Base-by-base conservation (phyloP, 768 basidiomycete species). In the Mycena rosella region DNA sequence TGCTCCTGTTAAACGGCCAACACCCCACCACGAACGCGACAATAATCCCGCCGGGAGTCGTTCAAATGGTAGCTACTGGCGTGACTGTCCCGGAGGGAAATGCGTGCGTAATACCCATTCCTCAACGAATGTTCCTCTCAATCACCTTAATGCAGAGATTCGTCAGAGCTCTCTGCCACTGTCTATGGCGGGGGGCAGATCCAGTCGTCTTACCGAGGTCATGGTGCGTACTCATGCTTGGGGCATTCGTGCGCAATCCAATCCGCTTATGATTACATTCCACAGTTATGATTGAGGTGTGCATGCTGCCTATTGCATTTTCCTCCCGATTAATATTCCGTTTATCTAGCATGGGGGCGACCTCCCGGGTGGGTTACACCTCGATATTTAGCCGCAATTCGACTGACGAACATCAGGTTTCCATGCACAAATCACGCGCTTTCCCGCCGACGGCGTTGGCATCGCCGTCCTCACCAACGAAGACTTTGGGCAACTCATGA, bases 401-500 rank as follows among this genome's bases (percentile, higher is more conserved):
- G 3, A 22, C 32, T 48, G 24, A 49, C 14, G 27, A 1, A 2
- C 14, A 8, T n/a, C 14, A 61, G 60, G 60, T 7, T 62, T 24
- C 29, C 29, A 42, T 36, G 26, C 17, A 14, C 27, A 22, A n/a
- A 36, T 62, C 7, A 53, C 52, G 17, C 52, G 61, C 30, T 54
- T 62, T 42, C 61, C 61, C 4, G 18, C n/a, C 22, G 51, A 54
- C 14, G 30, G 22, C 11, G 11, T 62, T 5, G 61, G 61, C 22
- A 32, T 62, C 20, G 61, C 61, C 4, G 52, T 62, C 14, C 30
- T 62, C 42, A 54, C 61, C 8, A 62, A 62, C 51, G 61, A 62
- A 38, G 52, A 62, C 13, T 44, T 53, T 8, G 60, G 51, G 2
- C 0, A 2, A 4, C 20, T 11, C 4, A 14, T 51, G 3, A 45